Base-by-base conservation (phyloP, 192 early-diverging fungal species). In the Podila clonocystis region DNA sequence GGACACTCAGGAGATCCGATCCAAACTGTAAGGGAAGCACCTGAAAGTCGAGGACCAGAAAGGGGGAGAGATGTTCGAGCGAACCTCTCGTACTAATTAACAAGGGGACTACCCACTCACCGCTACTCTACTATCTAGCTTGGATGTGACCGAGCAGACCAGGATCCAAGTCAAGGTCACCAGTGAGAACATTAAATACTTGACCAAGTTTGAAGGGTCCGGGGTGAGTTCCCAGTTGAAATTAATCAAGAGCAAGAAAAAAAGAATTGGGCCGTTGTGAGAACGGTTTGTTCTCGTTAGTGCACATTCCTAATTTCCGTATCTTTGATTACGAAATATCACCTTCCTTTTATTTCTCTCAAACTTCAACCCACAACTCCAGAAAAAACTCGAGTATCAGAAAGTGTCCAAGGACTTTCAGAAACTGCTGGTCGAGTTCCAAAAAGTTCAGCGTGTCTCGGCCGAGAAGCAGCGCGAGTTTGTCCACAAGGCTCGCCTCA, bases 351-450 rank as follows among this genome's bases (percentile, higher is more conserved):
- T 17, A 3, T 0, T 30, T 62, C 22, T 33, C 26, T 24, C 59
- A 20, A 0, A 33, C 48, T 49, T 48, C 69, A 67, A 58, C 24
- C 33, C 50, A 67, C 52, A 24, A 33, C 29, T 22, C 50, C 29
- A 94, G 71, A 89, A 91, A 50, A 94, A 95, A 80, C 88, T 97
- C 34, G 93, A 94, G 75, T 93, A 97, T 63, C 93, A 97, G 73
- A 98, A 98, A 68, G 87, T 99, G 17, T 93, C 93, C 9, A 96
- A 94, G 49, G 98, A 99, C 70, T 98, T 99, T 75, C 92, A 96
- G 78, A 93, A 93, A 69, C 93, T 97, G 5, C 71, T 98, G 24
- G 85, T 88, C 63, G 93, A 97, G 52, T 99, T 98, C 68, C 96
- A 98, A 86, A 89, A 85, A 62, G 92, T 95, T 7, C 94, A 95